Percentiles rank a stretch among this genome's conserved stretches.
phyloP scores from a whole-genome alignment of 148 eudicot genomes.

The Rhododendron ovatum region DNA sequence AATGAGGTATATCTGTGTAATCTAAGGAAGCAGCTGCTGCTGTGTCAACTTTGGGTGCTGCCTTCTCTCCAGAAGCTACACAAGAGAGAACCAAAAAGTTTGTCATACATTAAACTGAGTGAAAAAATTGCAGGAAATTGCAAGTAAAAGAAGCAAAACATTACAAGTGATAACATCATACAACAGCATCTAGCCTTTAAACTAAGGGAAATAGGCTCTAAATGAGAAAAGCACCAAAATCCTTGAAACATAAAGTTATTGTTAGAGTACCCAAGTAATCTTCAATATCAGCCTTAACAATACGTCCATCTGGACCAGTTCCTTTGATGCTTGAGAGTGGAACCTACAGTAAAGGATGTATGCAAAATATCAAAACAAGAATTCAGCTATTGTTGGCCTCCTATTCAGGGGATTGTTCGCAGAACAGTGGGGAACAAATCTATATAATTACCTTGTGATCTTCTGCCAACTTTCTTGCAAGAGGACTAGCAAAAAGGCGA shows the following conservation, averaged over 20 bases:
- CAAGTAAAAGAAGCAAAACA: neutral
- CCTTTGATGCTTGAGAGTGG: slow-evolving; percentile 87
- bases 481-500: slow-evolving; percentile 95
- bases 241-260: neutral
- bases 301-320: slow-evolving; percentile 91
- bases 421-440: neutral
- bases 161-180: neutral
- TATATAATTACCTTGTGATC: slow-evolving; percentile 54
- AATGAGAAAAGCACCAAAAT: neutral
- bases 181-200: neutral
- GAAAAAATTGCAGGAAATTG: slow-evolving; percentile 2
- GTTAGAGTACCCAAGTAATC: slow-evolving; percentile 70
- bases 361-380: neutral
- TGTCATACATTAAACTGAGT: neutral
- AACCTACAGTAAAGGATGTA: slow-evolving; percentile 37
- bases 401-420: neutral
- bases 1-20: slow-evolving; percentile 69
- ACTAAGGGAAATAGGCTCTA: neutral
- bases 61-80: slow-evolving; percentile 71
- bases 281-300: slow-evolving; percentile 94
- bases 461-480: slow-evolving; percentile 90
- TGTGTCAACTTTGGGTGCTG: slow-evolving; percentile 41
- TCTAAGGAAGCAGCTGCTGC: slow-evolving; percentile 41
- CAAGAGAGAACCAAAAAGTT: neutral
- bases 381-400: neutral